Evolutionary conservation across 257 asterid genomes (phyloP).

Genomic region (Plantago ovata): DNA sequence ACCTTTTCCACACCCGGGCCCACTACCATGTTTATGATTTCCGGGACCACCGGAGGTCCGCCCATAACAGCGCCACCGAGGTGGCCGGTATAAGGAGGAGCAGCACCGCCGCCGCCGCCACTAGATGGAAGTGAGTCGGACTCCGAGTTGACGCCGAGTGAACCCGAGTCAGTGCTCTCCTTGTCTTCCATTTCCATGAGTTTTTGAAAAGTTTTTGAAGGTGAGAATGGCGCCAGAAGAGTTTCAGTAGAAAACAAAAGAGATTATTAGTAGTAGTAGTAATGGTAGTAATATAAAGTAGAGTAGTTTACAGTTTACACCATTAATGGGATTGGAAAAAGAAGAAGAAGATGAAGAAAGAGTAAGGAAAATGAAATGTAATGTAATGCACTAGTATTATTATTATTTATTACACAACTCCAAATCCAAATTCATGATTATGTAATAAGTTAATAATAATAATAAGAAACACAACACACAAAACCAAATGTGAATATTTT

Average conservation of each 20-base stretch:
- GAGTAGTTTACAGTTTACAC: slow-evolving; percentile 36
- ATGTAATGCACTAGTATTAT: too few species aligned
- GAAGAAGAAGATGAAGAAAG: slow-evolving; percentile 1
- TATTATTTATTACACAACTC: too few species aligned
- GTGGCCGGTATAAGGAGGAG: background rate
- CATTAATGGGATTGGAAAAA: slow-evolving; percentile 37
- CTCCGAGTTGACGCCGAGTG: slow-evolving; percentile 39
- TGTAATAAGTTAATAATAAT: too few species aligned
- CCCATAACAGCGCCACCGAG: background rate
- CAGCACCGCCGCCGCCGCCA: slow-evolving; percentile 15
- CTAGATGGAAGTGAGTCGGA: slow-evolving; percentile 42
- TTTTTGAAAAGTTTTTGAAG: background rate
- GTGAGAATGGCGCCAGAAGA: slow-evolving; percentile 8
- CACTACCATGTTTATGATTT: slow-evolving; percentile 18
- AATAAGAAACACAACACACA: background rate
- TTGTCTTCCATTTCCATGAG: slow-evolving; percentile 49
- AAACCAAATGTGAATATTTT: slow-evolving; percentile 1
- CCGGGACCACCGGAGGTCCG: slow-evolving; percentile 20
- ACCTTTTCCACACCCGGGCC: too few species aligned
- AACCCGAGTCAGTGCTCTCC: slow-evolving; percentile 60
- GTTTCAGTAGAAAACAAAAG: background rate
- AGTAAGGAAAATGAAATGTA: background rate
- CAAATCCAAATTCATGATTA: too few species aligned
- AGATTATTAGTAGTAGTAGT: slow-evolving; percentile 15
- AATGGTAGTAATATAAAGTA: slow-evolving; percentile 29